Conservation (phyloP, 495 filamentous ascomycete species). For the Tuber umbilicatum region DNA sequence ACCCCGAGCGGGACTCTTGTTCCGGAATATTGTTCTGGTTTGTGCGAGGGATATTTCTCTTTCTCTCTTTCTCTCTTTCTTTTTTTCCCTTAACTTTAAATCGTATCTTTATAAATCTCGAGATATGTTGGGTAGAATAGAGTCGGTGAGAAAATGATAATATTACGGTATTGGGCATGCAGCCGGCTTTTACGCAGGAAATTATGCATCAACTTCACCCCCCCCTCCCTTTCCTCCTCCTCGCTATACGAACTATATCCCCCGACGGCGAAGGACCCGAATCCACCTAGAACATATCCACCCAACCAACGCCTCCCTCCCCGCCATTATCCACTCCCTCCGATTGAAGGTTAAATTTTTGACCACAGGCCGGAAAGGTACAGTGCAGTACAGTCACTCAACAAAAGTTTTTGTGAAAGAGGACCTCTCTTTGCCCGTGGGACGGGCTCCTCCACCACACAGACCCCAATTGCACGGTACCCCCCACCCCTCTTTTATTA, state of each 20-base stretch:
- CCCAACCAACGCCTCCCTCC: no score
- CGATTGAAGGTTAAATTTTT: not conserved
- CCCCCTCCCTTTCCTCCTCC: not conserved
- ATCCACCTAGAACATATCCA: not conserved
- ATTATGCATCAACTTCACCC: not conserved
- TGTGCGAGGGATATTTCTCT: not conserved
- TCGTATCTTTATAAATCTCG: not conserved
- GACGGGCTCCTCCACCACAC: not conserved
- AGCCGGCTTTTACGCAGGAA: not conserved
- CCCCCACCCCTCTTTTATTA: not conserved
- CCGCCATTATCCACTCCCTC: not conserved
- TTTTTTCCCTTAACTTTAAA: not conserved
- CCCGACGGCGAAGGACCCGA: no score
- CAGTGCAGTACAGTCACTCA: not conserved
- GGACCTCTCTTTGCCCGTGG: not conserved
- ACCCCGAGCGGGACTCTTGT: not conserved
- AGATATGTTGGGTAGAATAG: not conserved
- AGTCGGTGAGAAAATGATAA: not conserved
- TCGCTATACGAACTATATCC: not conserved
- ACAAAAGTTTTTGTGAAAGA: not conserved
- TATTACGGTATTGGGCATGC: not conserved
- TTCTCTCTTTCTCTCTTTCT: not conserved
- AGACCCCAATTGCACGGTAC: not conserved
- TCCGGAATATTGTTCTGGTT: not conserved
- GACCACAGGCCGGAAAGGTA: not conserved